Percentiles rank a stretch among this genome's conserved stretches.
Conservation (phyloP, 2,329 filamentous ascomycete species). For the Helotiales sp. region DNA sequence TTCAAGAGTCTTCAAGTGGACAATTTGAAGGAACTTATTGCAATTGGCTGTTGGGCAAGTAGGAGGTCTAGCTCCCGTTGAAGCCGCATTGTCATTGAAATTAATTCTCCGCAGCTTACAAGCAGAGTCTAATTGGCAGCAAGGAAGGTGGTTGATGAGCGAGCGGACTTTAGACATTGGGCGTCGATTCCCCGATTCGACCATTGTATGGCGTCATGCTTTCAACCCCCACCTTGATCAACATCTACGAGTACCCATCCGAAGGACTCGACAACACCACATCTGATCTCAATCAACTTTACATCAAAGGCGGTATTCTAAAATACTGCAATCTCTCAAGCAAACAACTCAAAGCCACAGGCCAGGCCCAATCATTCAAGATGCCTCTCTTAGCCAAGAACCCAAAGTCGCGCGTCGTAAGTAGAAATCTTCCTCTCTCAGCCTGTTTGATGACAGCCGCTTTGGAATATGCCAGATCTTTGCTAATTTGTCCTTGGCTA, state of each 20-base stretch:
- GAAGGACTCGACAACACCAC: neutral
- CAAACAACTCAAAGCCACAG: neutral
- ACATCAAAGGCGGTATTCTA: neutral
- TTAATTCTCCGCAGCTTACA: neutral
- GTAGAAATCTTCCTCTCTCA: constrained; percentile 54
- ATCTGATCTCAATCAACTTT: neutral
- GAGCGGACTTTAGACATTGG: neutral
- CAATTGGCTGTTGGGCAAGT: no score
- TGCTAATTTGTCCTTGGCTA: neutral
- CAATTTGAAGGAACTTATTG: no score
- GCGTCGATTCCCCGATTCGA: neutral
- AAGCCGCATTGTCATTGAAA: neutral
- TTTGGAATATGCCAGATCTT: neutral
- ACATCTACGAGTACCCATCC: neutral
- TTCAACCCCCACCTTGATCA: neutral
- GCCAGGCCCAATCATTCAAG: constrained; percentile 11
- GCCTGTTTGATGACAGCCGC: neutral
- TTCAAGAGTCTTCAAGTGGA: no score
- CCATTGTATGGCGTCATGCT: constrained; percentile 3
- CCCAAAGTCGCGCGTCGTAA: constrained; percentile 68
- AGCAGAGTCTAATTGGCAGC: neutral
- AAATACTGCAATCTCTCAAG: neutral
- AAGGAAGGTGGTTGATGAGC: no score
- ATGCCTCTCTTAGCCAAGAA: constrained; percentile 39
- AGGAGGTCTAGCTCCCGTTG: neutral